Evolutionary conservation across 495 filamentous ascomycete species (phyloP).

Genomic region (Podospora appendiculata): DNA sequence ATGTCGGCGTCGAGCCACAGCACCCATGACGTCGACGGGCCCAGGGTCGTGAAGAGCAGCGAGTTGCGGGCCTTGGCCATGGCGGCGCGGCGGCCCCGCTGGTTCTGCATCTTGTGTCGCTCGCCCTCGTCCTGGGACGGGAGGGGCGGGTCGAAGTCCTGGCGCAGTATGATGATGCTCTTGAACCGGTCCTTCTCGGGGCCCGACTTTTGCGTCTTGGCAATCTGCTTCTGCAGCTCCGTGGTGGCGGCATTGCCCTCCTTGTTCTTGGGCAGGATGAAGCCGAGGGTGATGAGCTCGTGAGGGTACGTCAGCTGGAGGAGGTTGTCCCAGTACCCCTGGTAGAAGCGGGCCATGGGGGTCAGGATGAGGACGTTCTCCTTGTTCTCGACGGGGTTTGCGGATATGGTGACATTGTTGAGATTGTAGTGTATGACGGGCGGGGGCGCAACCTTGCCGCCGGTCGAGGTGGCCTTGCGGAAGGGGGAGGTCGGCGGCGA

Average conservation of each 20-base stretch:
- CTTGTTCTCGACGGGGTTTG: constrained; percentile 61
- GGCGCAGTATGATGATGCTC: constrained; percentile 84
- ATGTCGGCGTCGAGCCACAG: constrained; percentile 94
- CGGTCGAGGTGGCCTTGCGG: constrained; percentile 53
- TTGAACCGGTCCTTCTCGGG: constrained; percentile 77
- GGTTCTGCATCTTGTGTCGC: constrained; percentile 80
- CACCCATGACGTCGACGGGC: constrained; percentile 91
- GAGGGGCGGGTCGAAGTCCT: constrained; percentile 86
- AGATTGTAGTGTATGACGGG: constrained; percentile 93
- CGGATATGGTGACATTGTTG: constrained; percentile 81
- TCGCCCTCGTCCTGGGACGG: constrained; percentile 77
- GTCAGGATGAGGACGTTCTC: constrained; percentile 90
- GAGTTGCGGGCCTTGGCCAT: constrained; percentile 94
- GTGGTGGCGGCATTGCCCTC: constrained; percentile 79
- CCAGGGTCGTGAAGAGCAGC: constrained; percentile 92
- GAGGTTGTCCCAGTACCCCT: constrained; percentile 94
- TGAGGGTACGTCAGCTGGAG: constrained; percentile 78
- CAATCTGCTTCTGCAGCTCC: constrained; percentile 75
- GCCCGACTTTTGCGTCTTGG: constrained; percentile 69
- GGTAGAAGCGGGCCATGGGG: constrained; percentile 87
- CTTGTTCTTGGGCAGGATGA: constrained; percentile 86
- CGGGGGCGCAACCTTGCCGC: constrained; percentile 56
- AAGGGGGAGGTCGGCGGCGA: constrained; percentile 83
- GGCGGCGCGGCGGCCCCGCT: constrained; percentile 75
- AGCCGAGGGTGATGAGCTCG: constrained; percentile 89